phyloP scores from a whole-genome alignment of 73 alveolate genomes.

The Paramecium tetraurelia region DNA sequence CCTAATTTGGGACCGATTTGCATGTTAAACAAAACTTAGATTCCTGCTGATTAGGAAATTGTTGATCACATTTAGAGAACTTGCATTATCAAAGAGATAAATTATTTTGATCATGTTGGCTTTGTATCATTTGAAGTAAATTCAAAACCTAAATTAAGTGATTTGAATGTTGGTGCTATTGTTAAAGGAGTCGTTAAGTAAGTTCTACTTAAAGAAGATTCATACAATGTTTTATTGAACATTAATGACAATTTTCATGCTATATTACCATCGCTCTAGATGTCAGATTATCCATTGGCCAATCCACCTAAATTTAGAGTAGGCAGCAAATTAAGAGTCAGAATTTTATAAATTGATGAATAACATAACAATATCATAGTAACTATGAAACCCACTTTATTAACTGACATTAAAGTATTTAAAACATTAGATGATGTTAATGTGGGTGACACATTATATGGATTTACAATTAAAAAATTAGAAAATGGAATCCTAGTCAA shows the following conservation, averaged over 20 bases:
- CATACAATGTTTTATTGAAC: neutral
- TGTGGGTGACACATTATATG: neutral
- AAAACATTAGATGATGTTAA: neutral
- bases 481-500: constrained; percentile 14
- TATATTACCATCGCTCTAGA: neutral
- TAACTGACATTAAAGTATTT: constrained; percentile 12
- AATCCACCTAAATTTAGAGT: constrained; percentile 30
- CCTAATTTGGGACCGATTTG: constrained; percentile 15
- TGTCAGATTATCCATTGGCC: constrained; percentile 28
- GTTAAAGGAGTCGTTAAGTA: constrained; percentile 4
- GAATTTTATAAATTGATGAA: constrained; percentile 17
- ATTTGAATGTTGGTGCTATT: neutral
- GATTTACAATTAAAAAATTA: neutral
- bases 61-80: neutral
- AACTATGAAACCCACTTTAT: neutral
- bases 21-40: neutral
- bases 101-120: constrained; percentile 41
- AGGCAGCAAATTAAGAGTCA: neutral
- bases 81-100: neutral
- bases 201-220: neutral
- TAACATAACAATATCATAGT: neutral
- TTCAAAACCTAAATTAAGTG: neutral
- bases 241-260: neutral
- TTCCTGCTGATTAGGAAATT: constrained; percentile 1
- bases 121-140: neutral